phyloP scores from a whole-genome alignment of 2,329 filamentous ascomycete species.

The Pseudocercospora vitis region DNA sequence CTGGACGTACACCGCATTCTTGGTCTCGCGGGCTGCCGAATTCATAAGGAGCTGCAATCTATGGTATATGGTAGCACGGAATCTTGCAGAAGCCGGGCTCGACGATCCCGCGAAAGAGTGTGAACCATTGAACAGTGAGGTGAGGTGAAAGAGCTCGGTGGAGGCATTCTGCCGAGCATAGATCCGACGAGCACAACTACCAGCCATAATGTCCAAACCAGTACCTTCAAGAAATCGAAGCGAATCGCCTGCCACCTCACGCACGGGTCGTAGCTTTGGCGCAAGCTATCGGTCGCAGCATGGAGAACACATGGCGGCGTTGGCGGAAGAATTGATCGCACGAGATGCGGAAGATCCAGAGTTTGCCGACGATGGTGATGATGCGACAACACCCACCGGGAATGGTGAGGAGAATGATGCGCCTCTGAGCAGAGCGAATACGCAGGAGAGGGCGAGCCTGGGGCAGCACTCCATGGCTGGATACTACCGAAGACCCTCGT shows the following conservation, averaged over 20 bases:
- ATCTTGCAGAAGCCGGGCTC: no score
- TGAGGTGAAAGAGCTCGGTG: background rate
- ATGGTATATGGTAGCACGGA: no score
- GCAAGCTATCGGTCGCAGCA: conserved; percentile 31
- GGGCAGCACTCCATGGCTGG: conserved; percentile 55
- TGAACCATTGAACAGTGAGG: no score
- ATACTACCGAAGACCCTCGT: conserved; percentile 74
- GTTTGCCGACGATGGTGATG: conserved; percentile 23
- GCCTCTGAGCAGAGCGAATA: conserved; percentile 21
- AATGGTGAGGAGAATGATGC: conserved; percentile 16
- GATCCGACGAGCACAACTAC: background rate
- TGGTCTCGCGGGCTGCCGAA: background rate
- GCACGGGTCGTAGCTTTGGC: conserved; percentile 30
- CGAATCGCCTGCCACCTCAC: conserved; percentile 13
- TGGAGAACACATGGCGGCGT: conserved; percentile 26
- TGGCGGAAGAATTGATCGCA: conserved; percentile 37
- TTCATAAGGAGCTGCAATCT: no score
- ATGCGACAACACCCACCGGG: conserved; percentile 3
- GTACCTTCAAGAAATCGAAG: conserved; percentile 20
- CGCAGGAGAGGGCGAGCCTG: conserved; percentile 13
- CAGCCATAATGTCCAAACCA: conserved; percentile 13
- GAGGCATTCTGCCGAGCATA: background rate
- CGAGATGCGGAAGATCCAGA: conserved; percentile 34
- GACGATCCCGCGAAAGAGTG: no score
- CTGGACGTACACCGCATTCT: background rate